Evolutionary conservation across 768 basidiomycete species (phyloP), one percentile per base, ranked within the genome.

Genomic region (Rhodotorula graminis): DNA sequence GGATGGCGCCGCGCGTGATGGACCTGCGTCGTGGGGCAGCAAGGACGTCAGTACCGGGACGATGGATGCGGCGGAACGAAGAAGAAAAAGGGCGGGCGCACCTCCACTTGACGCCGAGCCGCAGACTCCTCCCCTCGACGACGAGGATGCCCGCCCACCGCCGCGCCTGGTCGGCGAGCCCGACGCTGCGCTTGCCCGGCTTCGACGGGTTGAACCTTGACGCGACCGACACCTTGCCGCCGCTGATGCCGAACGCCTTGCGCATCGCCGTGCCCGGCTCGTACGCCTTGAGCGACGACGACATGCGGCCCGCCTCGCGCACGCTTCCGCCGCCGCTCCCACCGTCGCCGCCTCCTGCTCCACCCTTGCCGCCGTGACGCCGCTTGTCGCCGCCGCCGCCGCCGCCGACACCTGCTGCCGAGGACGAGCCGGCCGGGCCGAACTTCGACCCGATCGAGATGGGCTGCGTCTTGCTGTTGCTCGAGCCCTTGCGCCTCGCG

Each of bases 31-130:
- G 37, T 5, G 37, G 5, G 37, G 9, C 5, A 37, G 2, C 12
- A 6, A 6, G 31, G 18, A 3, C 4, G 5, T 64, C 33, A 21
- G 18, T 16, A 7, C 0, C 23, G 37, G 9, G 37, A 37, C 37
- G 37, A 37, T 4, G 37, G 15, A 25, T 27, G 44, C 6, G 11
- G 56, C 56, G 21, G 33, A 14, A 15, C 40, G 29, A 27, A 49
- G 40, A 49, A 47, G 25, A 25, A 7, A 15, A 55, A 23, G 52
- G 33, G 31, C 21, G 4, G 19, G 93, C 88, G 18, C 88, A 88
- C 74, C 86, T 87, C 95, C 95, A 98, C 80, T 97, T 96, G 80
- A 93, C 80, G 14, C 79, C 85, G 58, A 94, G 89, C 71, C 93
- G 88, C 80, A 92, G 90, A 79, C 87, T 89, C 37, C 86, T 80